Conservation (phyloP, 2,329 filamentous ascomycete species). For the Ascochyta lentis region DNA sequence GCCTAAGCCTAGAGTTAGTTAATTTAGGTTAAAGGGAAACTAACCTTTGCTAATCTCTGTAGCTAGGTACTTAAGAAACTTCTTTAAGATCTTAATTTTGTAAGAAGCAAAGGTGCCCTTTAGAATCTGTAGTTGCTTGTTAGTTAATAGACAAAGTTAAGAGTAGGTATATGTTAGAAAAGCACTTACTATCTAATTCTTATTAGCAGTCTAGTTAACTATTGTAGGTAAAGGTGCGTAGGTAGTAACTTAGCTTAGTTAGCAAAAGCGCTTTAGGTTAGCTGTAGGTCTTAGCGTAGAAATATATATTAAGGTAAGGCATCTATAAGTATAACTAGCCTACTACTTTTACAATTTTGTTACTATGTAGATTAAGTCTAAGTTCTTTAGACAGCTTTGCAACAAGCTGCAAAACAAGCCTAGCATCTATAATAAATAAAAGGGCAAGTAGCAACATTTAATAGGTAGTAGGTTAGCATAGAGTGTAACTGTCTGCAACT, state of each 20-base stretch:
- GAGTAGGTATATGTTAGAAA: too few relatives aligned
- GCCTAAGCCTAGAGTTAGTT: slow-evolving; percentile 7
- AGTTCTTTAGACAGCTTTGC: too few relatives aligned
- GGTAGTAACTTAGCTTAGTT: neutral
- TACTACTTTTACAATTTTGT: too few relatives aligned
- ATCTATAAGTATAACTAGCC: too few relatives aligned
- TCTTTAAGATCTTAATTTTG: slow-evolving; percentile 4
- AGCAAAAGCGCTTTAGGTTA: neutral
- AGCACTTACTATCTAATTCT: neutral
- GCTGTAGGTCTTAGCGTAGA: neutral
- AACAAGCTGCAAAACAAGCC: too few relatives aligned
- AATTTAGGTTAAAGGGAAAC: neutral
- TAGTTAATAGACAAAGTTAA: neutral
- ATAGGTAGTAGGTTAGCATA: too few relatives aligned
- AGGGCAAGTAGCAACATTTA: too few relatives aligned
- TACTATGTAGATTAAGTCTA: too few relatives aligned
- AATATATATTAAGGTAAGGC: too few relatives aligned
- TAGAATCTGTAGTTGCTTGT: neutral
- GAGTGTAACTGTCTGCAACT: too few relatives aligned
- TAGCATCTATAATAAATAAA: too few relatives aligned
- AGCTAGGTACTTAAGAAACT: neutral
- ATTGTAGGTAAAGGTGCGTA: neutral
- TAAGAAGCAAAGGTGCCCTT: slow-evolving; percentile 9
- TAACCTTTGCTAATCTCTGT: slow-evolving; percentile 1
- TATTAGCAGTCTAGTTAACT: neutral